These are phyloP conservation scores for Halenospora varia DNA, from an alignment of 495 filamentous ascomycete genomes.

Conservation along the genomic window DNA sequence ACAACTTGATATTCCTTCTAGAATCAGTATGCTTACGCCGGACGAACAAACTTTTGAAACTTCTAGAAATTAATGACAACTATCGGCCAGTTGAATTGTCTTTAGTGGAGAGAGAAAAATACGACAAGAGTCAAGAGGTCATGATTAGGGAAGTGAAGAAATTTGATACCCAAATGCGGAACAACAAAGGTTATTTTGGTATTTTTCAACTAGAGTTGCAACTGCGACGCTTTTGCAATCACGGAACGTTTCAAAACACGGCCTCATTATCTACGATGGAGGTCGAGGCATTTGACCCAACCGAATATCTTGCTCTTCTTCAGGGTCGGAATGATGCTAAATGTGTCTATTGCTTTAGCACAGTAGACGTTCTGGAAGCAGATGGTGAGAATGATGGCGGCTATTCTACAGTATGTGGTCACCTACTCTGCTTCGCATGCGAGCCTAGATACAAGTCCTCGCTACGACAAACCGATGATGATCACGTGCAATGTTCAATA, in stretches of 20 bases:
- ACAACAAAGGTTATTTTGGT: conserved; percentile 23
- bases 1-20: conserved; percentile 33
- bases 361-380: not conserved
- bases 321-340: not conserved
- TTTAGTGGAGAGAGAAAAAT: conserved; percentile 1
- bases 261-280: conserved; percentile 16
- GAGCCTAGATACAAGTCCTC: conserved; percentile 16
- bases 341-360: conserved; percentile 4
- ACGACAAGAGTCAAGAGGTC: not conserved
- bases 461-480: not conserved
- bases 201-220: conserved; percentile 39
- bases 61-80: conserved; percentile 26
- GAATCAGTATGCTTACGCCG: conserved; percentile 36
- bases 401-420: conserved; percentile 25
- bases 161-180: not conserved
- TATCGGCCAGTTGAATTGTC: conserved; percentile 6
- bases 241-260: conserved; percentile 38
- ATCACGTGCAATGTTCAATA: conserved; percentile 2
- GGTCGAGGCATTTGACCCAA: conserved; percentile 4
- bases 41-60: conserved; percentile 32
- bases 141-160: not conserved
- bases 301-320: conserved; percentile 6
- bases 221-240: conserved; percentile 42
- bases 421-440: conserved; percentile 31
- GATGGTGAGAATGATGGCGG: conserved; percentile 6